Evolutionary conservation across 257 asterid species (phyloP), one percentile per base, ranked within the genome.

Genomic region (Solanum appendiculatum): DNA sequence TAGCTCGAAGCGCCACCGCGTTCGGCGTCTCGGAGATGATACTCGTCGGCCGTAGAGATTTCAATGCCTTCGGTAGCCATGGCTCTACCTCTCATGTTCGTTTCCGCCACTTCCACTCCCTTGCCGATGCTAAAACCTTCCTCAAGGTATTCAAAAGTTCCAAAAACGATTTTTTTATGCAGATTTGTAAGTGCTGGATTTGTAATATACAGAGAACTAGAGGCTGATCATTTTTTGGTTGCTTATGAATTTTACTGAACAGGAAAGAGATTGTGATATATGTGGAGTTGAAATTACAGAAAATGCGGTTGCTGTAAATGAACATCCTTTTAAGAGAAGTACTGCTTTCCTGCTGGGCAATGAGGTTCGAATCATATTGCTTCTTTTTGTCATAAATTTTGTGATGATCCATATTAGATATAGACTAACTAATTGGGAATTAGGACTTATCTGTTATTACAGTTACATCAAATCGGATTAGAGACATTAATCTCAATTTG

Each of bases 1-100:
- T 97, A 85, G 98, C 98, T 39, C 96, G 99, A 89, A 97, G 99
- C 93, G 98, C 98, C 92, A 94, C 97, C 27, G 99, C 98, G n/a
- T 95, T 97, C 85, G 99, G 99, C 5, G 99, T 97, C 11, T 73
- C 97, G 68, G 98, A 97, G 93, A 60, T 97, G 83, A 95, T 97
- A 42, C 84, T 97, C 23, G 98, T 97, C 3, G 99, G 99, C 84
- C 96, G 96, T 86, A 91, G 98, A 5, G 99, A 97, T 83, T 97
- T 97, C 96, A 97, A 96, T 90, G 84, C 99, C 70, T 97, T 97
- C 51, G 99, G 99, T 11, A 96, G 98, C 93, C 99, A 97, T 33
- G 99, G 99, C 3, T 94, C 99, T 86, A 96, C 98, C 72, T 90
- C 99, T 15, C 98, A 95, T 92, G 80, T 96, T 87, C 93, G 91